Evolutionary conservation across 2,329 filamentous ascomycete genomes (phyloP), one percentile per base, ranked within the genome.

Genomic region (Xylaria digitata): DNA sequence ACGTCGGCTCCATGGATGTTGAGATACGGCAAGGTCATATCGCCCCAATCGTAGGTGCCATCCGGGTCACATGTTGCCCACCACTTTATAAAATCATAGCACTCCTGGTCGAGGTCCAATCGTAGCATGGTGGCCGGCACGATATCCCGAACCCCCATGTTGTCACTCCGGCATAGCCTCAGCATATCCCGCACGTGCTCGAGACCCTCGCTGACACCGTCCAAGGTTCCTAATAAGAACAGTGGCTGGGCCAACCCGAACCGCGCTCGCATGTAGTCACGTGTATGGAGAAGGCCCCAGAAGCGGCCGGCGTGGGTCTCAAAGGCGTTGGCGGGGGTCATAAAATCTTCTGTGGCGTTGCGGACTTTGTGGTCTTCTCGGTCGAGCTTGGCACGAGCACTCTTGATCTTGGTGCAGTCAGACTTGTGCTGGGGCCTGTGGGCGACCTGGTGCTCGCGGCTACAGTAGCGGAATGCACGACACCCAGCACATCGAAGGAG

Each of bases 21-120:
- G 57, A 75, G 67, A 48, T 64, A 68, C 1, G 79, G 78, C 17
- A 75, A 57, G 1, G 66, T 67, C 23, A 66, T 71, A 61, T 83
- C 73, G 7, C 70, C 71, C 78, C 73, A 81, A 55, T 82, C 76
- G 59, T 82, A 82, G 23, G 6, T 32, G 19, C 59, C 50, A 4
- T 65, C 53, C 8, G 55, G 55, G 46, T 76, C 68, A 1, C 54
- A 65, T 0, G 70, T 75, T 0, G 70, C 75, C 64, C 74, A 78
- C 75, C 78, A 79, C 70, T 78, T 81, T 2, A 79, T 53, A 43
- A 83, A 82, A 61, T 83, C 80, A 66, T 84, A 84, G 70, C 79
- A 81, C n/a, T 84, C 83, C 70, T 87, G 84, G 63, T 87, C 84
- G 48, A 73, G 76, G 21, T 79, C 79, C 6, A 87, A 77, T 2